A percentile compares a stretch with the other conserved stretches of the same genome.
Conservation (phyloP, 2,329 filamentous ascomycete species). For the Neonectria ditissima region DNA sequence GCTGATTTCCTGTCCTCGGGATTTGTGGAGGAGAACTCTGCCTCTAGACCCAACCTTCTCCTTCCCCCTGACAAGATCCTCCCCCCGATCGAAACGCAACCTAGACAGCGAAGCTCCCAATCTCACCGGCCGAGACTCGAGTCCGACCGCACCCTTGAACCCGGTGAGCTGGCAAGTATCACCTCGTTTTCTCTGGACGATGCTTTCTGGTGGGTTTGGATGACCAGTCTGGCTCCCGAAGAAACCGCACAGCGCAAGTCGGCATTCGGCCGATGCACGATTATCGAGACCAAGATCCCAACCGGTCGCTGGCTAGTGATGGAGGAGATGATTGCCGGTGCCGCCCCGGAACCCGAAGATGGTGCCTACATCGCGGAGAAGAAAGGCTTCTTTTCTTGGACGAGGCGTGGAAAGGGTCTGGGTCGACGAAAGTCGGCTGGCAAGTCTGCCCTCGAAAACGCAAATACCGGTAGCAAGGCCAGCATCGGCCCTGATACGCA, state of each 20-base stretch:
- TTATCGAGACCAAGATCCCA: slow-evolving; percentile 87
- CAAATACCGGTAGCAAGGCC: slow-evolving; percentile 75
- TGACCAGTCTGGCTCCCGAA: slow-evolving; percentile 92
- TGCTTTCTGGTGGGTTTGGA: slow-evolving; percentile 99
- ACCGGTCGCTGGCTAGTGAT: slow-evolving; percentile 91
- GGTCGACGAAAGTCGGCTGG: slow-evolving; percentile 77
- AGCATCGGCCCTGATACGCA: slow-evolving; percentile 93
- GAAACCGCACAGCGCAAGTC: slow-evolving; percentile 88
- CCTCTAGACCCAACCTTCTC: slow-evolving; percentile 71
- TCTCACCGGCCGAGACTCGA: slow-evolving; percentile 83
- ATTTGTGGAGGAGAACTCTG: slow-evolving; percentile 82
- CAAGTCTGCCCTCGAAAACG: slow-evolving; percentile 68
- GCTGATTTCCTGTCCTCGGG: slow-evolving; percentile 96
- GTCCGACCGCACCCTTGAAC: slow-evolving; percentile 77
- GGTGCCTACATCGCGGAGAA: slow-evolving; percentile 95
- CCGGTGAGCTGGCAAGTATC: slow-evolving; percentile 95
- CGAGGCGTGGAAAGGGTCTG: slow-evolving; percentile 72
- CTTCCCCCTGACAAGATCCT: slow-evolving; percentile 93
- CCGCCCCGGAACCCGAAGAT: slow-evolving; percentile 83
- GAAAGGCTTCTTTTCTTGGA: slow-evolving; percentile 93
- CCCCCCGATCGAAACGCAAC: slow-evolving; percentile 81
- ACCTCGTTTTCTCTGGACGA: slow-evolving; percentile 88
- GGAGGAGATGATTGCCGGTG: slow-evolving; percentile 96
- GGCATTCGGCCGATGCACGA: slow-evolving; percentile 91
- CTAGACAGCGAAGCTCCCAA: slow-evolving; percentile 85